phyloP scores from a whole-genome alignment of 208 protist species.

The Trichomonas vaginalis region DNA sequence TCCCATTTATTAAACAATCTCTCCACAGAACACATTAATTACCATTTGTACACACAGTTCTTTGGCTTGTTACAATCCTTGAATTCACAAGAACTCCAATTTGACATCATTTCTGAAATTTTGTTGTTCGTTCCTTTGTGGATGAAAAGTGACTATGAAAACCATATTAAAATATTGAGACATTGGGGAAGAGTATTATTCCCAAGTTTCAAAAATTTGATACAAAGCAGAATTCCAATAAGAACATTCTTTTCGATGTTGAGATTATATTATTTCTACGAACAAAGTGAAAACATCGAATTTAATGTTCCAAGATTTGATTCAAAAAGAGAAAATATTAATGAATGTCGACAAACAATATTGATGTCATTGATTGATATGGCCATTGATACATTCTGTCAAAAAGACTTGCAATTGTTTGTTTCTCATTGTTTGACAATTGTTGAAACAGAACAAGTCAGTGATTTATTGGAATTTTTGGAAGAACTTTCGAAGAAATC shows the following conservation, averaged over 20 bases:
- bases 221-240: neutral
- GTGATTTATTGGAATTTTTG: neutral
- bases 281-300: neutral
- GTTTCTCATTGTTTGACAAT: neutral
- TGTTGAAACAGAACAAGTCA: neutral
- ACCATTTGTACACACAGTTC: neutral
- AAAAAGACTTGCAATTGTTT: neutral
- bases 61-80: neutral
- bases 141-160: neutral
- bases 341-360: neutral
- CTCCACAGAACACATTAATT: neutral
- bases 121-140: neutral
- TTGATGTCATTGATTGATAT: neutral
- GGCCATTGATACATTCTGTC: neutral
- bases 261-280: neutral
- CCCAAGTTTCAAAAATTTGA: neutral
- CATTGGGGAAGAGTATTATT: neutral
- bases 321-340: neutral
- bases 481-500: neutral
- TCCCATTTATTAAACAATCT: neutral
- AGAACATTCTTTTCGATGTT: neutral
- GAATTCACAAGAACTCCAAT: neutral
- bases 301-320: neutral
- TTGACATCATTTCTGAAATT: neutral
- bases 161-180: neutral